Evolutionary conservation across 139 green algal species (phyloP).

Genomic region (Chlamydomonas schloesseri): DNA sequence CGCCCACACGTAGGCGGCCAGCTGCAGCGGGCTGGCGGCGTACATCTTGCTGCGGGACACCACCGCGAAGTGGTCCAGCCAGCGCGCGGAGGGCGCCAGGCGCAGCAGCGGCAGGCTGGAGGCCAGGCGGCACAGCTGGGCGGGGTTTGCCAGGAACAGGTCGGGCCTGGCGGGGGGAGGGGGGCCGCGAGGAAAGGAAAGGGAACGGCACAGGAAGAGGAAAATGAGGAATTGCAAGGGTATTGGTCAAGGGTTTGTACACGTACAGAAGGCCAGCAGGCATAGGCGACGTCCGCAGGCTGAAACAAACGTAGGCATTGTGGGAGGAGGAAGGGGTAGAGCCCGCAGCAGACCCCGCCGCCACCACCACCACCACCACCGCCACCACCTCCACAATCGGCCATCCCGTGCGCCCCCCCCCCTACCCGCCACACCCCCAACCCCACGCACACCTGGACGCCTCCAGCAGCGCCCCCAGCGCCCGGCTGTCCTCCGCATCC

Average conservation of each 20-base stretch:
- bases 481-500: not conserved
- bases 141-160: constrained; percentile 21
- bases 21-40: not conserved
- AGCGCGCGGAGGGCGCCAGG: not conserved
- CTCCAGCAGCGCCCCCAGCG: constrained; percentile 5
- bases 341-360: not conserved
- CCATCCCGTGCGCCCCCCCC: not conserved
- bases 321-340: too few relatives aligned
- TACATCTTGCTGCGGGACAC: constrained; percentile 35
- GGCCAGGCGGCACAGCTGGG: constrained; percentile 29
- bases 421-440: not conserved
- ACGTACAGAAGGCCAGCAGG: not conserved
- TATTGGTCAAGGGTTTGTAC: too few relatives aligned
- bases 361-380: not conserved
- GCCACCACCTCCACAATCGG: not conserved
- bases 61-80: constrained; percentile 10
- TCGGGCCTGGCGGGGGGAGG: constrained; percentile 20
- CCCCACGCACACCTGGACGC: not conserved
- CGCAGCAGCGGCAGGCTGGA: constrained; percentile 3
- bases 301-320: not conserved
- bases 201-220: not conserved
- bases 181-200: not conserved
- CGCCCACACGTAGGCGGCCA: constrained; percentile 1
- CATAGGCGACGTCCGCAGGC: not conserved
- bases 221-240: not conserved